phyloP scores from a whole-genome alignment of 768 basidiomycete genomes.

The Panus rudis region DNA sequence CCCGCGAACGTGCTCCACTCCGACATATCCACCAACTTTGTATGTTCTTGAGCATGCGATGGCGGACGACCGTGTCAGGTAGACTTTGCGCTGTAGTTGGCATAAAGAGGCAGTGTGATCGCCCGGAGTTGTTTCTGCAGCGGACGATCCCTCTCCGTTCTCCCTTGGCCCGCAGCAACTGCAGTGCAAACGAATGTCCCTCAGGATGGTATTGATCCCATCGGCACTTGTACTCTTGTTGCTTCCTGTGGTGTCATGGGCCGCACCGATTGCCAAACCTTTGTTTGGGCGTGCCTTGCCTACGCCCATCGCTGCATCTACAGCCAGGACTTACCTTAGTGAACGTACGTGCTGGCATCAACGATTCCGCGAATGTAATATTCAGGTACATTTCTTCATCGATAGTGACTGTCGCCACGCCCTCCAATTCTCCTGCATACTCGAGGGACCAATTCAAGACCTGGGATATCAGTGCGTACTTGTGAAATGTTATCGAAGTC shows the following conservation, averaged over 20 bases:
- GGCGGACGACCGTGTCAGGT: no score
- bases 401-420: slow-evolving; percentile 32
- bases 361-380: neutral
- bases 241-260: neutral
- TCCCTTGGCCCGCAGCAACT: no score
- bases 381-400: neutral
- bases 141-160: no score
- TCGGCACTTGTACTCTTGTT: neutral
- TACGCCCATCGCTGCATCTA: slow-evolving; percentile 13
- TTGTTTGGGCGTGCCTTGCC: slow-evolving; percentile 14
- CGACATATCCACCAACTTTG: no score
- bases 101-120: no score
- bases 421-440: slow-evolving; percentile 37
- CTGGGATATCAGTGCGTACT: slow-evolving; percentile 41
- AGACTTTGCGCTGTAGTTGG: no score
- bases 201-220: neutral
- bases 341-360: slow-evolving; percentile 10
- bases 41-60: no score
- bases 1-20: no score
- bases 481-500: neutral
- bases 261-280: neutral
- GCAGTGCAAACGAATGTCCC: no score
- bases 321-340: slow-evolving; percentile 17
- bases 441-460: slow-evolving; percentile 34
- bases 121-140: no score